Conservation (phyloP, 805 yeast species). For the Brettanomyces anomalus region DNA sequence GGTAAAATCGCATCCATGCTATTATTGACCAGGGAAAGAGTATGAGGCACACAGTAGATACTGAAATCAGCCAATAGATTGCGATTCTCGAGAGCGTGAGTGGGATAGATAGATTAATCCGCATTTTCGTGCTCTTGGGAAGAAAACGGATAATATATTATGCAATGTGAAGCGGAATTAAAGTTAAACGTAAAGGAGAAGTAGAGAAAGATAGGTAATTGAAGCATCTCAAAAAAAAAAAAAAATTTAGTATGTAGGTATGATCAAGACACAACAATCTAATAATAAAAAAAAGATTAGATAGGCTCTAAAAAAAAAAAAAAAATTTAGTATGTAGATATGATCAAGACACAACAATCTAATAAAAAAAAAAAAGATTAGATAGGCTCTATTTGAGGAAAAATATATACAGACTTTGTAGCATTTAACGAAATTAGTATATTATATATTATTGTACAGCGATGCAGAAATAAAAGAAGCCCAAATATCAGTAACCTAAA, state of each 20-base stretch:
- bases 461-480: not conserved
- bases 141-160: not conserved
- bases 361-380: not conserved
- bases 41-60: slow-evolving; percentile 14
- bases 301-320: no score
- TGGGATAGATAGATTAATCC: slow-evolving; percentile 16
- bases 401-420: no score
- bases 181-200: no score
- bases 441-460: not conserved
- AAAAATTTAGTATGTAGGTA: no score
- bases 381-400: no score
- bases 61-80: slow-evolving; percentile 9
- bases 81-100: slow-evolving; percentile 14
- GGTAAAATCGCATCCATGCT: slow-evolving; percentile 24
- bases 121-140: slow-evolving; percentile 7
- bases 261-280: no score
- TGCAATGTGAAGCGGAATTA: no score
- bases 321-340: no score
- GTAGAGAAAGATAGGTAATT: no score
- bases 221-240: no score
- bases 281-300: no score
- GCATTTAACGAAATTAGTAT: not conserved
- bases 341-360: no score
- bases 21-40: slow-evolving; percentile 26
- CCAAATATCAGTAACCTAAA: slow-evolving; percentile 25